These are phyloP conservation scores for Neonectria punicea DNA, from an alignment of 2,329 filamentous ascomycete genomes.

Conservation along the genomic window DNA sequence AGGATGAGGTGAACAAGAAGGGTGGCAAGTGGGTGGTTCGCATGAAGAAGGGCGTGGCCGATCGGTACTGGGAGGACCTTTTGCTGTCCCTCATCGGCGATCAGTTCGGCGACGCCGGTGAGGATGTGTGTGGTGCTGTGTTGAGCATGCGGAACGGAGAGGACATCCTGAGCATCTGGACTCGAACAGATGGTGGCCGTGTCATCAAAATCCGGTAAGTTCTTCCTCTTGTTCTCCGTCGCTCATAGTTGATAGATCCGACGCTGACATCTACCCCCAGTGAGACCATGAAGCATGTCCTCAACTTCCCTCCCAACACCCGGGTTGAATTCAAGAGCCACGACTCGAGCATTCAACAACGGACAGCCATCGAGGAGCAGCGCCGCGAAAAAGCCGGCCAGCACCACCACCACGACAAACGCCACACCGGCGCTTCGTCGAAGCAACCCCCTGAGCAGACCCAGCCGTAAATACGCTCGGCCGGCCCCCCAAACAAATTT, in stretches of 20 bases:
- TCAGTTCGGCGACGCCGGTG: slow-evolving; percentile 90
- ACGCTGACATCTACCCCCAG: slow-evolving; percentile 58
- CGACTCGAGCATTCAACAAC: slow-evolving; percentile 93
- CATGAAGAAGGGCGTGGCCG: slow-evolving; percentile 95
- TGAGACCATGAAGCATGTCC: slow-evolving; percentile 91
- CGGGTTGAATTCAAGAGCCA: slow-evolving; percentile 96
- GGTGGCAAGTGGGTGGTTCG: slow-evolving; percentile 98
- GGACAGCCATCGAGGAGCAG: slow-evolving; percentile 89
- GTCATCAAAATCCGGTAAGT: slow-evolving; percentile 95
- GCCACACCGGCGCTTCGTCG: slow-evolving; percentile 43
- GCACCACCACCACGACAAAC: slow-evolving; percentile 55
- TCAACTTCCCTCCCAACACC: slow-evolving; percentile 88
- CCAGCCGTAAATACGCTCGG: slow-evolving; percentile 23
- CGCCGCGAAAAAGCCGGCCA: slow-evolving; percentile 82
- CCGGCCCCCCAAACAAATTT: slow-evolving; percentile 10
- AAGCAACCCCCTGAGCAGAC: slow-evolving; percentile 49
- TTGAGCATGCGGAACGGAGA: slow-evolving; percentile 94
- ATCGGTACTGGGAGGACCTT: slow-evolving; percentile 97
- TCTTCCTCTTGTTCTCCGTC: not conserved
- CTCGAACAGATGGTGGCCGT: slow-evolving; percentile 88
- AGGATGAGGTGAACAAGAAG: slow-evolving; percentile 95
- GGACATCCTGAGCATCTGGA: slow-evolving; percentile 98
- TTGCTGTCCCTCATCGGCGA: slow-evolving; percentile 91
- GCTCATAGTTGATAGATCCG: not conserved
- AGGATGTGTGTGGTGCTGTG: slow-evolving; percentile 95